Conservation (phyloP, 2,329 filamentous ascomycete genomes). For the Fusarium sp. region DNA sequence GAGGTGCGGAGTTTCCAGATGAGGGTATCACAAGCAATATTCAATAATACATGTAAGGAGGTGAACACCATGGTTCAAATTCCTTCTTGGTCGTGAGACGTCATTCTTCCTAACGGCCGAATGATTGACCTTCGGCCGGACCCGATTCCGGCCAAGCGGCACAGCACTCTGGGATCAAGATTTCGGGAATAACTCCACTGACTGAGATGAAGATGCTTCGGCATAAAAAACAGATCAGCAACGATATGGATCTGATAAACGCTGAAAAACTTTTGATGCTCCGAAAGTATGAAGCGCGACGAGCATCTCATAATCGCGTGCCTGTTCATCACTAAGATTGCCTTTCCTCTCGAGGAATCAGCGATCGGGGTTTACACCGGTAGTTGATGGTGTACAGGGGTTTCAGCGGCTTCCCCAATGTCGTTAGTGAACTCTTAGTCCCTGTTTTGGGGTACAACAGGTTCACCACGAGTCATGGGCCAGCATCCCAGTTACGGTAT, state of each 20-base stretch:
- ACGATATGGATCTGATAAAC: too few species aligned
- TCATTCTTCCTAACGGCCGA: not conserved
- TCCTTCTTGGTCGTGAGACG: not conserved
- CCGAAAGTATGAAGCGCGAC: too few species aligned
- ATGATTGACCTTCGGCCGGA: not conserved
- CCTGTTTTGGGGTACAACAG: not conserved
- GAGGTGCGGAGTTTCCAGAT: not conserved
- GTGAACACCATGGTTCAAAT: fast-evolving
- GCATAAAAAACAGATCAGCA: not conserved
- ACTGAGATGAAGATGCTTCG: not conserved
- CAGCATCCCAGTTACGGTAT: fast-evolving
- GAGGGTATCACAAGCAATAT: not conserved
- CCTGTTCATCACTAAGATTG: not conserved
- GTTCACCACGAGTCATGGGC: not conserved
- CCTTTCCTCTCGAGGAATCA: not conserved
- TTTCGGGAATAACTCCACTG: not conserved
- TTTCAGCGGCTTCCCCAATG: not conserved
- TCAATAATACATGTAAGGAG: not conserved
- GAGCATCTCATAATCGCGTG: not conserved
- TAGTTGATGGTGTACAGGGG: not conserved
- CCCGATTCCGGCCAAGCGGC: not conserved
- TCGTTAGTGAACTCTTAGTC: not conserved
- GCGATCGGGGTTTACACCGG: not conserved
- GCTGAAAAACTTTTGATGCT: not conserved
- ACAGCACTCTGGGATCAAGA: not conserved